These are phyloP conservation scores for Suillus subaureus DNA, from an alignment of 768 basidiomycete species.

Conservation along the genomic window DNA sequence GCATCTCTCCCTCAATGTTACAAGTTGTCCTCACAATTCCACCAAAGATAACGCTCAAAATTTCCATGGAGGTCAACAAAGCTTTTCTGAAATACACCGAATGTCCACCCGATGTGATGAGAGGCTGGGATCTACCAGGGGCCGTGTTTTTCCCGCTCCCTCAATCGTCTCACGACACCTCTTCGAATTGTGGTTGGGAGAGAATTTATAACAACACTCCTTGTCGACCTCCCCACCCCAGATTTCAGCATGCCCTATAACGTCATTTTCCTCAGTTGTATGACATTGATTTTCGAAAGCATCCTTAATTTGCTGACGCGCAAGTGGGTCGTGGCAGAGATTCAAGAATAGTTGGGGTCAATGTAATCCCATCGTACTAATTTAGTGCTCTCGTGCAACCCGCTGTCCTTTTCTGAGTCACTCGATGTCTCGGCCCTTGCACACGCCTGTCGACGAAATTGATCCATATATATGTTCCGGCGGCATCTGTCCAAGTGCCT, in stretches of 20 bases:
- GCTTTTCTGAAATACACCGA: conserved; percentile 92
- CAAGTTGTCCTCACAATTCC: conserved; percentile 75
- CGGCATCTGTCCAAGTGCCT: neutral
- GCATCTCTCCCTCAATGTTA: conserved; percentile 60
- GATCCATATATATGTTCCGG: neutral
- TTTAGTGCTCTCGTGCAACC: neutral
- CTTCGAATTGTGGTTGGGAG: conserved; percentile 11
- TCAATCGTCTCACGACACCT: neutral
- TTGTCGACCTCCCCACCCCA: conserved; percentile 92
- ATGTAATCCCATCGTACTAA: neutral
- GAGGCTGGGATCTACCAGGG: conserved; percentile 92
- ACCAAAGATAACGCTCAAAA: conserved; percentile 56
- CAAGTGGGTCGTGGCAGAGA: conserved; percentile 61
- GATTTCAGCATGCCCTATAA: conserved; percentile 99
- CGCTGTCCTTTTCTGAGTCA: neutral
- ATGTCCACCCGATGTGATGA: conserved; percentile 92
- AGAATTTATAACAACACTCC: conserved; percentile 81
- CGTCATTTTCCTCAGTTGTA: conserved; percentile 95
- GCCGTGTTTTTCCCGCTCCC: conserved; percentile 62
- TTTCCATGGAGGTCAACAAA: conserved; percentile 78
- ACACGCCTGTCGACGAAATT: neutral
- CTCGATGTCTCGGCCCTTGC: neutral
- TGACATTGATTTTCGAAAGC: conserved; percentile 92
- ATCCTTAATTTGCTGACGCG: conserved; percentile 87
- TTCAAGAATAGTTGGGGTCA: conserved; percentile 21